Evolutionary conservation across 441 rosid genomes (phyloP), one percentile per base, ranked within the genome.

Genomic region (Euphorbia schlechtendalii): DNA sequence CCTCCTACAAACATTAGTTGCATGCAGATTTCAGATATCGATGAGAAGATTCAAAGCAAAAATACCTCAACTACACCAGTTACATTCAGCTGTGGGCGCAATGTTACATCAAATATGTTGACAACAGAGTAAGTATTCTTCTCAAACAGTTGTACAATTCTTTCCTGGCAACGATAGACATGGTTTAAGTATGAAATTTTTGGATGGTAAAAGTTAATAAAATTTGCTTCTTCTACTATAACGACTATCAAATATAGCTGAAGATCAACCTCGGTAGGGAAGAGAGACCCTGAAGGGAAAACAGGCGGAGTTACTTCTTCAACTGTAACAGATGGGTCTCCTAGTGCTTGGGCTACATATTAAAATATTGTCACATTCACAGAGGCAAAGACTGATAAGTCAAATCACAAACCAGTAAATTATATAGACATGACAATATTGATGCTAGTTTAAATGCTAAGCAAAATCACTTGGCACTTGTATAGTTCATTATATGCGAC

Each of bases 51-150:
- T 58, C 5, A 67, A 28, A 25, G 4, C 55, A 11, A 20, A 71
- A 4, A 18, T 81, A 93, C 97, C 97, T 93, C 98, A 74, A 90
- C 91, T 14, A 82, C 86, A 56, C 98, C 98, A 27, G 96, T 90
- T 78, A 84, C 61, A 69, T 90, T 93, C 59, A 93, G 94, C 75
- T 86, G 94, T 12, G 98, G 98, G 24, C 97, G 87, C 82, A 93
- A 78, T 27, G 97, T 93, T 34, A 85, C 85, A 69, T 90, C 97
- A 79, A 93, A 93, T 69, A 90, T 93, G 76, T 93, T 93, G 76
- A 90, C 98, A 62, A 90, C 98, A 0, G 92, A 81, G 66, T 86
- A 92, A n/a, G 98, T 90, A 55, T 88, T 93, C 48, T 77, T 83
- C 76, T 93, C 98, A 75, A 93, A 92, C 43, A 90, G 84, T 73